Conservation (phyloP, 208 protist species). For the Leishmania tropica region DNA sequence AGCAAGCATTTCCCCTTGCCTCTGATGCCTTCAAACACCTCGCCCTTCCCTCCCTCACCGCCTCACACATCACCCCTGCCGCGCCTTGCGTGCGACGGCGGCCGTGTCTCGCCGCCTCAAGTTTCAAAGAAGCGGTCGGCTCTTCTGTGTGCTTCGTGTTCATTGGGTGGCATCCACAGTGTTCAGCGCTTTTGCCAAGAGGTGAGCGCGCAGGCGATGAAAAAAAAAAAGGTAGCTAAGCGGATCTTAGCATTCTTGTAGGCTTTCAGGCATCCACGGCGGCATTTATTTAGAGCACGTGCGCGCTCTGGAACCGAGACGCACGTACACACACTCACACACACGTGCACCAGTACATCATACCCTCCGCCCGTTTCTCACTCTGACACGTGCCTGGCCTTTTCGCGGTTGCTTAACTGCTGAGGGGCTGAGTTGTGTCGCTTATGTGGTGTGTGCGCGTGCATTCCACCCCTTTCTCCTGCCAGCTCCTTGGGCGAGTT, state of each 20-base stretch:
- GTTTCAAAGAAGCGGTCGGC: not conserved
- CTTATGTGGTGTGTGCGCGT: conserved; percentile 17
- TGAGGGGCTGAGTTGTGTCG: not conserved
- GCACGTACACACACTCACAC: not conserved
- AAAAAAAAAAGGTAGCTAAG: not conserved
- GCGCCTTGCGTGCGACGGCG: not conserved
- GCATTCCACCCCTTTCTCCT: not conserved
- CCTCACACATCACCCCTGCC: not conserved
- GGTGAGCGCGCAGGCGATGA: not conserved
- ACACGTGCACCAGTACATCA: not conserved
- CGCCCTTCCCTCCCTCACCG: not conserved
- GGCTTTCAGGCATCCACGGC: not conserved
- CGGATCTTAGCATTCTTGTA: not conserved
- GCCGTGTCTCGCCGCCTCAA: not conserved
- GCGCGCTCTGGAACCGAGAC: too few species aligned
- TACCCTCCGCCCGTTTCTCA: conserved; percentile 2
- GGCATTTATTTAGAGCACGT: not conserved
- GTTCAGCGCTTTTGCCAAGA: not conserved
- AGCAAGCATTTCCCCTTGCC: not conserved
- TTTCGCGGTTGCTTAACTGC: too few species aligned
- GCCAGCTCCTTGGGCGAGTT: not conserved
- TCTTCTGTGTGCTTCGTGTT: not conserved
- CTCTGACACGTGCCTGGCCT: not conserved
- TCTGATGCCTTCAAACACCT: not conserved
- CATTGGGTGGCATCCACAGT: not conserved